Base-by-base conservation (phyloP, 2,329 filamentous ascomycete species). In the Penicillium psychrosexuale region DNA sequence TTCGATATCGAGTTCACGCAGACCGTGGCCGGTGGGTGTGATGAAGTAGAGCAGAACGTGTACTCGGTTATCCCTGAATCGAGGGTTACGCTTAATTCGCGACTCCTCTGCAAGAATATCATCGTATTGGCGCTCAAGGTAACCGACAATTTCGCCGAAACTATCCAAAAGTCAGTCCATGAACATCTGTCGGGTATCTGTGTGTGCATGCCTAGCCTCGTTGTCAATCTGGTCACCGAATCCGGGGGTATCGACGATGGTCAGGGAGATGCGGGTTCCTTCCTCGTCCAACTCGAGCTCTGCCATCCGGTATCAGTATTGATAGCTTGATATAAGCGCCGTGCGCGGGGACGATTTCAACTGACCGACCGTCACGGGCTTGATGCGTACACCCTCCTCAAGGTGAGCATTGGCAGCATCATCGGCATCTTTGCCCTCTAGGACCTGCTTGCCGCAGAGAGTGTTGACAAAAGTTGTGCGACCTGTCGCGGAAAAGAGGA, bases 211-310 rank as follows among this genome's bases (percentile, higher is more conserved):
- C 90, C 91, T 96, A 72, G 91, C 91, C 82, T 99, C 94, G 75
- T 99, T 99, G 81, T 99, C 94, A 73, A 99, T 96, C 80, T 96
- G 91, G 78, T 99, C 94, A 74, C 94, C 94, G 69, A 99, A 99
- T 60, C 94, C 94, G 61, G 94, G 94, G 49, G 94, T 99, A 76
- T 99, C 94, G 69, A 99, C 94, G 70, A 99, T 96, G 70, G 94
- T 99, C 74, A 99, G 82, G 54, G 92, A 97, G 75, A 99, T 97
- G 66, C 94, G 91, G 53, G 94, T 97, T 72, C 94, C 94, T 79
- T 99, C 94, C 79, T 99, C 94, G 66, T 99, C 94, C 71, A 99
- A 82, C 77, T 97, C 93, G 63, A 96, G 84, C 78, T 96, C 91
- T 94, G 67, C 8, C 52, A 42, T 44, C 38, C 69, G 4, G 45